Conservation (phyloP, 1,139 yeast species). For the Geotrichum histeridarum region DNA sequence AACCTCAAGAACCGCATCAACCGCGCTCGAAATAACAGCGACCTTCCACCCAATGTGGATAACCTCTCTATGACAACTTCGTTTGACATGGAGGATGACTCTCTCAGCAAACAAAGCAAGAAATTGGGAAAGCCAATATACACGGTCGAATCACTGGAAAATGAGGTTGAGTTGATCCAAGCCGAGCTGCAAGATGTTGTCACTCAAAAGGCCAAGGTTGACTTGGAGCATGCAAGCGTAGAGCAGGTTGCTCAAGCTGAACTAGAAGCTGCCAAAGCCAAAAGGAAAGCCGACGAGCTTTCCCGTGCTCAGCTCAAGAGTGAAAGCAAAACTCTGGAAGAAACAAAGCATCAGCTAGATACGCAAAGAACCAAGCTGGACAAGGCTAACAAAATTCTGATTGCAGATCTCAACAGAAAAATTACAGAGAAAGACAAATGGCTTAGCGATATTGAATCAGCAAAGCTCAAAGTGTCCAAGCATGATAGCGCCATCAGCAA, state of each 20-base stretch:
- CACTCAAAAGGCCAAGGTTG: conserved; percentile 40
- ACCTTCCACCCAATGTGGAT: background rate
- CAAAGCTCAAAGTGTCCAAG: conserved; percentile 18
- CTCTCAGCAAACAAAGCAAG: background rate
- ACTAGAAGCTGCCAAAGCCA: conserved; percentile 42
- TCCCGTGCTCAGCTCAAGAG: conserved; percentile 45
- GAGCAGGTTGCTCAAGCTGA: conserved; percentile 41
- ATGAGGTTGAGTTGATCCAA: conserved; percentile 47
- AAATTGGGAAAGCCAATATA: conserved; percentile 27
- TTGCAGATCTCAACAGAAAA: conserved; percentile 26
- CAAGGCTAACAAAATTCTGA: conserved; percentile 25
- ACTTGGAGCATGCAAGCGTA: conserved; percentile 42
- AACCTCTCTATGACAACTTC: background rate
- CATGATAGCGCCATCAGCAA: conserved; percentile 10
- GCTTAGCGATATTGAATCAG: conserved; percentile 23
- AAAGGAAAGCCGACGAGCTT: conserved; percentile 48
- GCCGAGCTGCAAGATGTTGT: conserved; percentile 45
- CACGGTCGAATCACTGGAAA: conserved; percentile 49
- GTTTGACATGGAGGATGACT: background rate
- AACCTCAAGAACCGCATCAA: conserved; percentile 2
- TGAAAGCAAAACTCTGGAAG: conserved; percentile 49
- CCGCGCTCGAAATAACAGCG: conserved; percentile 2
- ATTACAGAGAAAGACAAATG: conserved; percentile 23
- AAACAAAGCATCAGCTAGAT: conserved; percentile 39
- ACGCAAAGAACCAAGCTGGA: conserved; percentile 35